A percentile compares a stretch with the other conserved stretches of the same genome.
These are phyloP conservation scores for Thielaviopsis populi DNA, from an alignment of 2,329 filamentous ascomycete species.

Conservation along the genomic window DNA sequence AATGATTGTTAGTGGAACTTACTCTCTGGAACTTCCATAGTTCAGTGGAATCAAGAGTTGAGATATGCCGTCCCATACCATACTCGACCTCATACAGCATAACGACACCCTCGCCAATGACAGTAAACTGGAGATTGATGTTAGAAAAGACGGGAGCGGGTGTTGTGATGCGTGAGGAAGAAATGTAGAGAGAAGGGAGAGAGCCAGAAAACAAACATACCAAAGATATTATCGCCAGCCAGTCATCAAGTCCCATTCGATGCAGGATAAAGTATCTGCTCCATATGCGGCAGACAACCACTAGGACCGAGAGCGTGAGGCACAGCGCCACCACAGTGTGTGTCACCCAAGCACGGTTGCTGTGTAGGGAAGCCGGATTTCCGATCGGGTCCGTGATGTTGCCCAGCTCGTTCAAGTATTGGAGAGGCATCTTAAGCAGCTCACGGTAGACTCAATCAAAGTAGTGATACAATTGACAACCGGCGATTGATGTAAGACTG, in stretches of 20 bases:
- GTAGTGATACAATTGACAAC: neutral
- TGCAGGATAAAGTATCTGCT: conserved; percentile 20
- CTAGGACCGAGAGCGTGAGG: conserved; percentile 17
- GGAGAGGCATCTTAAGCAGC: neutral
- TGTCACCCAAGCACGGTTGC: conserved; percentile 16
- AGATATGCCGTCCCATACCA: conserved; percentile 19
- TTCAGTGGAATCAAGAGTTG: neutral
- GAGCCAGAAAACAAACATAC: conserved; percentile 15
- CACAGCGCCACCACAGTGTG: conserved; percentile 19
- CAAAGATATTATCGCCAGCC: conserved; percentile 20
- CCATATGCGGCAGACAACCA: conserved; percentile 20
- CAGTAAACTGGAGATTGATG: conserved; percentile 3
- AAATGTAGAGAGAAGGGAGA: neutral
- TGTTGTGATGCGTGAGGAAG: neutral
- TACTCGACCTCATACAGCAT: conserved; percentile 14
- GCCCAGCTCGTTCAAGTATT: neutral
- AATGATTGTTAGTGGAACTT: neutral
- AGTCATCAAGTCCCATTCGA: conserved; percentile 21
- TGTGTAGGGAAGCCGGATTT: neutral
- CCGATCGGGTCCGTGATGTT: neutral
- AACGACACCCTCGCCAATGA: conserved; percentile 1
- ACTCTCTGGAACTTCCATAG: conserved; percentile 16
- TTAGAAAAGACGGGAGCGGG: neutral
- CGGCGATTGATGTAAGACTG: neutral
- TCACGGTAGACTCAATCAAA: neutral